Evolutionary conservation across 768 basidiomycete genomes (phyloP).

Genomic region (Naematelia aurantialba): DNA sequence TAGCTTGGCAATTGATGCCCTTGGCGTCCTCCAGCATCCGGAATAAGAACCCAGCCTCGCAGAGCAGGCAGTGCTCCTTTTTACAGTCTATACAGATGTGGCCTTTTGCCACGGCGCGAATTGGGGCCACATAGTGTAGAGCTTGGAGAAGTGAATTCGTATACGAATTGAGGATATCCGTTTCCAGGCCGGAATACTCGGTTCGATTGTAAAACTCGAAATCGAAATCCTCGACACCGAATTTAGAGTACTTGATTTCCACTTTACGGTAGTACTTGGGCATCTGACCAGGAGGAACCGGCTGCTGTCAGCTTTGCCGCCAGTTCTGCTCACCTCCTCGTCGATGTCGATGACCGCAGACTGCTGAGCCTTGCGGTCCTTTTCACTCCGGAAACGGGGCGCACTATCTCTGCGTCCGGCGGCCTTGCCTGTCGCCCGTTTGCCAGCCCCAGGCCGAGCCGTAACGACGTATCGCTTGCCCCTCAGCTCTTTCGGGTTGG

Average conservation of each 20-base stretch:
- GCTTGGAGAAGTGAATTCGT: conserved; percentile 86
- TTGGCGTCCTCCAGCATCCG: conserved; percentile 93
- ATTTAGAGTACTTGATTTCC: conserved; percentile 97
- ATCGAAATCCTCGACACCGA: conserved; percentile 98
- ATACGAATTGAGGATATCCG: conserved; percentile 95
- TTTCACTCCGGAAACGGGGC: conserved; percentile 74
- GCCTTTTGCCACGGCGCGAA: conserved; percentile 78
- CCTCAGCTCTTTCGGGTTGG: conserved; percentile 77
- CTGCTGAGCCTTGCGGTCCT: conserved; percentile 48
- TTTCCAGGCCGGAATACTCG: conserved; percentile 83
- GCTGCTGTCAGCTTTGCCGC: conserved; percentile 9
- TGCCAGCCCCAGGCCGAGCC: conserved; percentile 47
- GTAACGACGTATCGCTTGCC: conserved; percentile 75
- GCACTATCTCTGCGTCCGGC: conserved; percentile 51
- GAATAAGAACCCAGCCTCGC: conserved; percentile 89
- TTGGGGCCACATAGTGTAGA: conserved; percentile 76
- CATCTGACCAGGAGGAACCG: conserved; percentile 50
- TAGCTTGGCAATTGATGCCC: conserved; percentile 91
- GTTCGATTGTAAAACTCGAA: conserved; percentile 99
- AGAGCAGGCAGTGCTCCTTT: conserved; percentile 86
- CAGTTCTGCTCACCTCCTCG: conserved; percentile 26
- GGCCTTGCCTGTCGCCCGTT: conserved; percentile 13
- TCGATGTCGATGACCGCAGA: conserved; percentile 9
- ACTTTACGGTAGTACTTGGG: conserved; percentile 83
- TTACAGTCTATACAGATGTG: conserved; percentile 86